phyloP scores from a whole-genome alignment of 805 yeast species.

The Kockiozyma suomiensis region DNA sequence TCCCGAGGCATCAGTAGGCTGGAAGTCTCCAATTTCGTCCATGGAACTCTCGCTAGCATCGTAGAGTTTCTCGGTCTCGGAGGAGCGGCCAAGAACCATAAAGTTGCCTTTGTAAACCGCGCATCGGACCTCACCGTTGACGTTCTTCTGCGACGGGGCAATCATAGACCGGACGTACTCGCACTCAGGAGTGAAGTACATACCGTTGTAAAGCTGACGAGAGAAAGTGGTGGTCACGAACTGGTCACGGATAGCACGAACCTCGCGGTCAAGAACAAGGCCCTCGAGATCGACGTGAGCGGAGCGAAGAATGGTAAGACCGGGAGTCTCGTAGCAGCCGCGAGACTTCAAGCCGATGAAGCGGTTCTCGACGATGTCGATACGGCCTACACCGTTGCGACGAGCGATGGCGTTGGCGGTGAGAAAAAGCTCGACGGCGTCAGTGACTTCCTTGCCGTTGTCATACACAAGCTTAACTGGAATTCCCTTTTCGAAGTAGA shows the following conservation, averaged over 20 bases:
- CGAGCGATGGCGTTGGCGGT: constrained; percentile 95
- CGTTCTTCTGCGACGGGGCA: constrained; percentile 90
- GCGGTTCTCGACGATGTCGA: constrained; percentile 98
- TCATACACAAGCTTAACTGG: constrained; percentile 77
- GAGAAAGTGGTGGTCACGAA: constrained; percentile 94
- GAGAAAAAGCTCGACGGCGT: constrained; percentile 88
- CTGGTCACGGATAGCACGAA: constrained; percentile 92
- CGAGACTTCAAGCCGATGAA: constrained; percentile 98
- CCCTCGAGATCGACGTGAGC: constrained; percentile 98
- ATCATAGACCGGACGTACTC: constrained; percentile 94
- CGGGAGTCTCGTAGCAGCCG: constrained; percentile 99
- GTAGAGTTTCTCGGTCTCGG: constrained; percentile 92
- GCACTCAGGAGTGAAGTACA: constrained; percentile 98
- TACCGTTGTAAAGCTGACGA: constrained; percentile 90
- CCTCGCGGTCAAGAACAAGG: constrained; percentile 95
- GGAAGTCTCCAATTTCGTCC: constrained; percentile 98
- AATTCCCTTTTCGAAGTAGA: constrained; percentile 81
- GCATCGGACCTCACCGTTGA: constrained; percentile 94
- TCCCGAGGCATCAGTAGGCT: constrained; percentile 95
- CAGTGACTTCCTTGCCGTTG: constrained; percentile 65
- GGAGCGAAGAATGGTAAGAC: constrained; percentile 88
- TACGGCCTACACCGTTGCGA: constrained; percentile 99
- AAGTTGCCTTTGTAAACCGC: constrained; percentile 90
- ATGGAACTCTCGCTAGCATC: constrained; percentile 98
- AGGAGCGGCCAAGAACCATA: constrained; percentile 86